These are phyloP conservation scores for Aegilops longissima DNA, from an alignment of 176 grass and related monocot species.

Conservation along the genomic window DNA sequence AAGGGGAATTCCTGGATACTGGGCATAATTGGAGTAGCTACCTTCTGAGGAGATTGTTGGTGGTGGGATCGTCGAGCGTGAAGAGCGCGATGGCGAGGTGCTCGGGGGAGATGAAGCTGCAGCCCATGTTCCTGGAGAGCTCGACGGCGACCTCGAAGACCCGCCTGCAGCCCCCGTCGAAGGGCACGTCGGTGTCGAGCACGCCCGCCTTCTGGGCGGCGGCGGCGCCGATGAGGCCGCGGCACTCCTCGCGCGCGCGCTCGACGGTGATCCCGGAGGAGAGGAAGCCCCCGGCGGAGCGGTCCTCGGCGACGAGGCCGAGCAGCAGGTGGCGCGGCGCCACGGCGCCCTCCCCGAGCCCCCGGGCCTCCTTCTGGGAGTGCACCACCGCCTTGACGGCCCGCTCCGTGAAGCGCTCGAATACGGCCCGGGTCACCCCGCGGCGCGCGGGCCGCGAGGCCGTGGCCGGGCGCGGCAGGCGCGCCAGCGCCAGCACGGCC, in stretches of 20 bases:
- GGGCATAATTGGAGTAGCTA: background rate
- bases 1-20: background rate
- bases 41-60: slow-evolving; percentile 76
- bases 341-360: slow-evolving; percentile 59
- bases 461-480: slow-evolving; percentile 1
- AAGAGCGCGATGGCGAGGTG: slow-evolving; percentile 79
- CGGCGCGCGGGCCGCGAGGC: background rate
- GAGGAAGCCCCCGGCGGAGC: slow-evolving; percentile 58
- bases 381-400: slow-evolving; percentile 76
- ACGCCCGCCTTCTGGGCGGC: background rate
- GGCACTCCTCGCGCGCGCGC: slow-evolving; percentile 67
- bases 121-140: slow-evolving; percentile 71
- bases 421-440: slow-evolving; percentile 51
- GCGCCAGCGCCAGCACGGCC: slow-evolving; percentile 31
- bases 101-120: slow-evolving; percentile 82
- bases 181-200: slow-evolving; percentile 66
- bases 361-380: slow-evolving; percentile 81
- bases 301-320: slow-evolving; percentile 85
- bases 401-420: slow-evolving; percentile 89
- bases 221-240: slow-evolving; percentile 29
- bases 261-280: slow-evolving; percentile 77
- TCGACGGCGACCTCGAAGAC: slow-evolving; percentile 71
- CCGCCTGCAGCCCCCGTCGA: slow-evolving; percentile 55
- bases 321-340: slow-evolving; percentile 86
- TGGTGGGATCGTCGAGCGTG: slow-evolving; percentile 70